These are phyloP conservation scores for Sphaerobolus stellatus DNA, from an alignment of 1,284 basidiomycete genomes.

Conservation along the genomic window DNA sequence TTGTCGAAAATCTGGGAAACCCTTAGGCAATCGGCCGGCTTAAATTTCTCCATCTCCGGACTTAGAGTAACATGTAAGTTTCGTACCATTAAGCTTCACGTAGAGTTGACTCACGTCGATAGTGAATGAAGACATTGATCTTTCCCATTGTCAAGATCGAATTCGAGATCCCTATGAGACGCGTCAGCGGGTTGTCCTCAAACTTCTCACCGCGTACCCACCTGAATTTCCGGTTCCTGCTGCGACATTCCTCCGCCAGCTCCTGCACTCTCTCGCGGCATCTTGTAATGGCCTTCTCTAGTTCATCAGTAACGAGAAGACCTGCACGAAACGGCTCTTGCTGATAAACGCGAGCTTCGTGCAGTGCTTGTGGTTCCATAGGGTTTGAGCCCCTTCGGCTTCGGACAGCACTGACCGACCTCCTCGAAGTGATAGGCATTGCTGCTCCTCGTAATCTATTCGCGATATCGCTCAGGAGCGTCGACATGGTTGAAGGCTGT, in stretches of 20 bases:
- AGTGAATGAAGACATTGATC: constrained; percentile 45
- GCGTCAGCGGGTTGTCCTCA: not conserved
- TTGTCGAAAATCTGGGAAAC: constrained; percentile 46
- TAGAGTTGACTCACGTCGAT: constrained; percentile 14
- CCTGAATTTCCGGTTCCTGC: constrained; percentile 26
- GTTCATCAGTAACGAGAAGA: constrained; percentile 29
- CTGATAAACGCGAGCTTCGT: constrained; percentile 15
- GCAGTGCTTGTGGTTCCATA: not conserved
- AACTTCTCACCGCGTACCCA: constrained; percentile 6
- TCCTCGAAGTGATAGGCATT: no score
- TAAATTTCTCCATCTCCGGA: constrained; percentile 22
- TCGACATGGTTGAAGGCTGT: no score
- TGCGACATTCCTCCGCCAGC: constrained; percentile 28
- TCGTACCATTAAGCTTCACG: not conserved
- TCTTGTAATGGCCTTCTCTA: constrained; percentile 27
- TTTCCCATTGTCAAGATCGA: constrained; percentile 48
- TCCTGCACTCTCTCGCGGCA: constrained; percentile 26
- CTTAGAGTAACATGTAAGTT: not conserved
- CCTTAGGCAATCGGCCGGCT: constrained; percentile 42
- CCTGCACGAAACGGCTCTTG: constrained; percentile 36
- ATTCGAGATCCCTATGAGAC: constrained; percentile 46
- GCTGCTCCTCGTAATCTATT: no score
- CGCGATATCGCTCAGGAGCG: no score
- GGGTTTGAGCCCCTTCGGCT: no score
- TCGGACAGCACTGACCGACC: no score